phyloP scores from a whole-genome alignment of 306 rosid genomes.

The Sindora glabra region DNA sequence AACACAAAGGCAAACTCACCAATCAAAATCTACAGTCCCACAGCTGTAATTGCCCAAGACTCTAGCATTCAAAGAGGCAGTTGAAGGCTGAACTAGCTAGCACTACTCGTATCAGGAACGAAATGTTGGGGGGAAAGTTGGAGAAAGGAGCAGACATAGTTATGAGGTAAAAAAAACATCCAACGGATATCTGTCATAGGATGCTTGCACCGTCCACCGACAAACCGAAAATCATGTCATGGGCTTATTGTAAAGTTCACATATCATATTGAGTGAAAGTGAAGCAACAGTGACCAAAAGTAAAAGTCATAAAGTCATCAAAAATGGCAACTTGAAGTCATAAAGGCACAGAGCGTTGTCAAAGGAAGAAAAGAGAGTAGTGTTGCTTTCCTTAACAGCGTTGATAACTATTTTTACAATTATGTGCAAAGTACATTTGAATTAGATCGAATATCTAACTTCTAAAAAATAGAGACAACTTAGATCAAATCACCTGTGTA shows the following conservation, averaged over 20 bases:
- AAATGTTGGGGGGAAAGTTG: constrained; percentile 13
- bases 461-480: too few relatives aligned
- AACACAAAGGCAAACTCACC: not conserved
- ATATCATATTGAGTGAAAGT: constrained; percentile 5
- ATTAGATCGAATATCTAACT: too few relatives aligned
- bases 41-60: not conserved
- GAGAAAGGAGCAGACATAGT: constrained; percentile 10
- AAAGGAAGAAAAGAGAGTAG: not conserved
- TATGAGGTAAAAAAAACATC: constrained; percentile 8
- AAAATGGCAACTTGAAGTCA: constrained; percentile 1
- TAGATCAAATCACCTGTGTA: too few relatives aligned
- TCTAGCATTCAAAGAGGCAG: not conserved
- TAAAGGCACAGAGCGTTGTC: not conserved
- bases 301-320: constrained; percentile 2
- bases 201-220: constrained; percentile 34
- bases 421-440: too few relatives aligned
- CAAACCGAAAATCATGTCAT: constrained; percentile 15
- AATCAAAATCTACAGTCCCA: too few relatives aligned
- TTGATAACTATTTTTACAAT: too few relatives aligned
- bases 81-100: not conserved
- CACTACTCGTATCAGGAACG: not conserved
- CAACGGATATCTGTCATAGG: constrained; percentile 26
- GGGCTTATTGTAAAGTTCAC: not conserved
- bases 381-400: too few relatives aligned
- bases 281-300: constrained; percentile 13